phyloP scores from a whole-genome alignment of 805 yeast genomes.

The Yamadazyma insecticola region DNA sequence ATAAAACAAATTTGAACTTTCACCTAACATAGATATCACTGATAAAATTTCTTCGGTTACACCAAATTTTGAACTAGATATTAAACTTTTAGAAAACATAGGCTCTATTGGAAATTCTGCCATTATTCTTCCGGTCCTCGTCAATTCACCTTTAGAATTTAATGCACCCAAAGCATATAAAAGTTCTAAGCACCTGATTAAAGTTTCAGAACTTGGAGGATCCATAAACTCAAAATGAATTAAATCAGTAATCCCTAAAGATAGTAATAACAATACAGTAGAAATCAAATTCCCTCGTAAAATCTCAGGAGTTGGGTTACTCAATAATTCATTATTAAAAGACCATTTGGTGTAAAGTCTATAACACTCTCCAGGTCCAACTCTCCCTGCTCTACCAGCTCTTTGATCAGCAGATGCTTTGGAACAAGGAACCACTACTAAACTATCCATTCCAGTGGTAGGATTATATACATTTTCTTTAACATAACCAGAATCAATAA shows the following conservation, averaged over 20 bases:
- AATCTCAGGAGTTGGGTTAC: constrained; percentile 89
- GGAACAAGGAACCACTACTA: constrained; percentile 43
- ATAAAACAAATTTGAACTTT: constrained; percentile 64
- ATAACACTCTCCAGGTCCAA: constrained; percentile 51
- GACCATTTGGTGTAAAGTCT: constrained; percentile 83
- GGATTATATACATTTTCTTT: constrained; percentile 41
- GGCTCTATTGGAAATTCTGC: constrained; percentile 92
- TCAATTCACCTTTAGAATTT: constrained; percentile 72
- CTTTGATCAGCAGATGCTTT: constrained; percentile 70
- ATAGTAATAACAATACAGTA: constrained; percentile 69
- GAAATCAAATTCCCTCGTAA: constrained; percentile 74
- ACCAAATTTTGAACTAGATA: constrained; percentile 54
- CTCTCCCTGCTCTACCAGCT: constrained; percentile 73
- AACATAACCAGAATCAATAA: constrained; percentile 43
- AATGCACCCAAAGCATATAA: constrained; percentile 86
- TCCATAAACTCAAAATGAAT: constrained; percentile 87
- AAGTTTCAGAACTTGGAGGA: constrained; percentile 70
- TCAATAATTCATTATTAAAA: constrained; percentile 69
- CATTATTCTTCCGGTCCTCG: constrained; percentile 78
- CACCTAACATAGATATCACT: constrained; percentile 80
- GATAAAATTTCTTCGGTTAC: constrained; percentile 69
- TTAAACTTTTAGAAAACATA: constrained; percentile 71
- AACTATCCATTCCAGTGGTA: constrained; percentile 40
- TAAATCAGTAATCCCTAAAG: constrained; percentile 81
- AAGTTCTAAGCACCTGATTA: constrained; percentile 72